Evolutionary conservation across 225 moss, liverwort and hornwort species (phyloP), one percentile per base, ranked within the genome.

Genomic region (Physcomitrium patens): DNA sequence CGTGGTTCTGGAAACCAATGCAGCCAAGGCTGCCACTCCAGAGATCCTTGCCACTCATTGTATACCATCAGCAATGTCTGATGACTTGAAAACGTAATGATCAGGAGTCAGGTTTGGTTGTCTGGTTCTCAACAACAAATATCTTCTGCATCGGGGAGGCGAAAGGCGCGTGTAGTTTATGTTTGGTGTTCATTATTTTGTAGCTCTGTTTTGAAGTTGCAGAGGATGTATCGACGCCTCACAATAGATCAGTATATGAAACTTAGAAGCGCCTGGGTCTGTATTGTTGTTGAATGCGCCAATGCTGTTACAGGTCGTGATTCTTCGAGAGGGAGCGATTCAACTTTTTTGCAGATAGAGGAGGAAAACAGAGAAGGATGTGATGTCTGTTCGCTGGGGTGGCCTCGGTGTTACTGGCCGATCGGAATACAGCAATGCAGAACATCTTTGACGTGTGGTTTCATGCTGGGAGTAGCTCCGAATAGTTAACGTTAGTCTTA

Each of bases 1-100:
- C 78, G 99, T 99, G 74, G 95, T 99, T 49, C 65, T 99, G 86
- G 99, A 95, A 80, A 91, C 90, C 0, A 89, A 90, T 78, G 83
- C 89, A 58, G 99, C 99, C 46, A 99, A 92, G 85, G 83, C 87
- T 23, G 95, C 99, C 10, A 99, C 99, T 19, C 74, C 91, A 37
- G 99, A 99, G 74, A 95, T 99, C 77, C 90, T 99, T 72, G 84
- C 95, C 65, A 99, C 99, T 6, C 93, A 99, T 79, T 99, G 99
- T 74, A 99, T 99, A 87, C 99, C 99, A 48, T 95, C 99, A 74
- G 86, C 99, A 22, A 89, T 92, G 74, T 99, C 99, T 13, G 99
- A 95, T 54, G 99, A 99, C 77, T 78, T 99, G 77, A 93, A 89
- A 85, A 82, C 76, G 27, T 94, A 92, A 86, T 58, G 53, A 67